A percentile compares a stretch with the other conserved stretches of the same genome.
These are phyloP conservation scores for Leccinum sublutescens DNA, from an alignment of 768 basidiomycete genomes.

Conservation along the genomic window DNA sequence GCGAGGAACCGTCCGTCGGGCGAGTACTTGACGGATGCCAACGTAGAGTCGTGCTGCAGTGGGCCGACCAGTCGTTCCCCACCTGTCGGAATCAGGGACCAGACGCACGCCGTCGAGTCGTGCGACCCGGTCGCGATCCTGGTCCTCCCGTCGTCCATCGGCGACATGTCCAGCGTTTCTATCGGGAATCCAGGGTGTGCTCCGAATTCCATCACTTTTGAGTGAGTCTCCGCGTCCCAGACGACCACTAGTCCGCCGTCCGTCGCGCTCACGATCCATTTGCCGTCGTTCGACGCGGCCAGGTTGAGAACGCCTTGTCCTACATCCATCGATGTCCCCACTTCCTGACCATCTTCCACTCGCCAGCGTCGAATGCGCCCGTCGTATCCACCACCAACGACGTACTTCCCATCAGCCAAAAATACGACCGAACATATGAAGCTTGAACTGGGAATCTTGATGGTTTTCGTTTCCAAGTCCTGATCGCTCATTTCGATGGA, in stretches of 20 bases:
- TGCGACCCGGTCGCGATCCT: constrained; percentile 9
- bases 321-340: not conserved
- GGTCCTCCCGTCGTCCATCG: constrained; percentile 6
- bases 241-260: not conserved
- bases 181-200: not conserved
- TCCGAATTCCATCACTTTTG: not conserved
- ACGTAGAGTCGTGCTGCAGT: not conserved
- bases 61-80: constrained; percentile 6
- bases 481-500: not conserved
- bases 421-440: constrained; percentile 2
- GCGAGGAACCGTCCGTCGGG: constrained; percentile 7
- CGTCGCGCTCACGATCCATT: constrained; percentile 9
- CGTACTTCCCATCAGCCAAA: not conserved
- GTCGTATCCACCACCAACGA: constrained; percentile 5
- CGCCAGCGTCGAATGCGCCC: constrained; percentile 2
- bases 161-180: constrained; percentile 9
- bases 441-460: not conserved
- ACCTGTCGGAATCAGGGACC: not conserved
- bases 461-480: not conserved
- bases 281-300: constrained; percentile 4
- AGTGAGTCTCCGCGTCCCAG: constrained; percentile 3
- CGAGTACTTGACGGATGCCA: constrained; percentile 16
- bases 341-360: not conserved
- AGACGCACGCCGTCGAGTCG: constrained; percentile 6
- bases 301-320: not conserved